These are phyloP conservation scores for Petunia secreta DNA, from an alignment of 257 asterid species.

Conservation along the genomic window DNA sequence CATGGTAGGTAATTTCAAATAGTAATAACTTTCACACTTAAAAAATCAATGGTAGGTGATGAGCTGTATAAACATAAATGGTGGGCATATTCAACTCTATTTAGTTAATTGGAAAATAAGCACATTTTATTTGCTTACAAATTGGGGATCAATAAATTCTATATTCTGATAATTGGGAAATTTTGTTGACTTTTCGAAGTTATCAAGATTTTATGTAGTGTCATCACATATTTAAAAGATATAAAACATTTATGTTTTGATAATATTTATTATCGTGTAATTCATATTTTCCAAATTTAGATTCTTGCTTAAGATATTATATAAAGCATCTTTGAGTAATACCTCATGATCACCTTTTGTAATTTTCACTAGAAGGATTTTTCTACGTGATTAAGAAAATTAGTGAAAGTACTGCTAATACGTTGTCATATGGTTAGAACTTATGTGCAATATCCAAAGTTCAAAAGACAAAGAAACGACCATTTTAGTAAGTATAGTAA, in stretches of 20 bases:
- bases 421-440: neutral
- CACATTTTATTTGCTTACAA: constrained; percentile 20
- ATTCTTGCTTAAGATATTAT: no score
- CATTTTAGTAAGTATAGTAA: neutral
- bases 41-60: constrained; percentile 45
- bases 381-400: neutral
- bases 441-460: neutral
- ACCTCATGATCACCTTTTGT: neutral
- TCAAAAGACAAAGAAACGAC: neutral
- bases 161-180: constrained; percentile 1
- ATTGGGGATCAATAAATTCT: constrained; percentile 23
- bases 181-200: constrained; percentile 18
- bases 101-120: constrained; percentile 21
- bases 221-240: no score
- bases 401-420: neutral
- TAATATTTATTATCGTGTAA: no score
- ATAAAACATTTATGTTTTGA: no score
- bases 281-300: no score
- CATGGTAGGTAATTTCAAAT: no score
- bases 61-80: constrained; percentile 25
- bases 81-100: constrained; percentile 14
- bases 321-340: no score
- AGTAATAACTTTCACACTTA: no score
- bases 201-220: no score
- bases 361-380: neutral